Conservation (phyloP, 202 grass and related monocot genomes). For the Saccharum hybrid region DNA sequence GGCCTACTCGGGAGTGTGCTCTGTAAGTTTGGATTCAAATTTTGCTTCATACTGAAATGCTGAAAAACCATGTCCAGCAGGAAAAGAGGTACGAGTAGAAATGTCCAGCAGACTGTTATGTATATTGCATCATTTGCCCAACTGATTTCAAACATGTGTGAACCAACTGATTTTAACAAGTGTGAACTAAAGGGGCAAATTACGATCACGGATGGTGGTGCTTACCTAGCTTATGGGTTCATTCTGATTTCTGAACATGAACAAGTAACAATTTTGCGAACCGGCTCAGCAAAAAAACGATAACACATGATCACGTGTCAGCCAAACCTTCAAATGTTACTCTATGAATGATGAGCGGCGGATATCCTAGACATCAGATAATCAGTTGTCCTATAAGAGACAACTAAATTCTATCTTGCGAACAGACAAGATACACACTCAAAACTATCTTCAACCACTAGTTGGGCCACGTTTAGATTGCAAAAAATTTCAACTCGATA, state of each 20-base stretch:
- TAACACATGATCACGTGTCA: not conserved
- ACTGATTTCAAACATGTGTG: not conserved
- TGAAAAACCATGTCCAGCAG: not conserved
- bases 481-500: too few relatives aligned
- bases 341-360: not conserved
- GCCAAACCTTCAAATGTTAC: not conserved
- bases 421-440: not conserved
- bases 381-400: not conserved
- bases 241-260: not conserved
- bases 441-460: not conserved
- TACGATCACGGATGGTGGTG: not conserved
- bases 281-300: not conserved
- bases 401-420: not conserved
- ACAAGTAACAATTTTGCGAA: not conserved
- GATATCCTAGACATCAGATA: not conserved
- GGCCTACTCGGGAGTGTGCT: not conserved
- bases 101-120: not conserved
- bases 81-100: not conserved
- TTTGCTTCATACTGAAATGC: constrained; percentile 9
- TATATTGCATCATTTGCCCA: not conserved
- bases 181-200: not conserved
- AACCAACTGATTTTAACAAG: not conserved
- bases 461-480: too few relatives aligned
- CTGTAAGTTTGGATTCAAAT: not conserved
- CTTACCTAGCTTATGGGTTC: not conserved